Evolutionary conservation across 176 grass and related monocot genomes (phyloP).

Genomic region (Ananas comosus): DNA sequence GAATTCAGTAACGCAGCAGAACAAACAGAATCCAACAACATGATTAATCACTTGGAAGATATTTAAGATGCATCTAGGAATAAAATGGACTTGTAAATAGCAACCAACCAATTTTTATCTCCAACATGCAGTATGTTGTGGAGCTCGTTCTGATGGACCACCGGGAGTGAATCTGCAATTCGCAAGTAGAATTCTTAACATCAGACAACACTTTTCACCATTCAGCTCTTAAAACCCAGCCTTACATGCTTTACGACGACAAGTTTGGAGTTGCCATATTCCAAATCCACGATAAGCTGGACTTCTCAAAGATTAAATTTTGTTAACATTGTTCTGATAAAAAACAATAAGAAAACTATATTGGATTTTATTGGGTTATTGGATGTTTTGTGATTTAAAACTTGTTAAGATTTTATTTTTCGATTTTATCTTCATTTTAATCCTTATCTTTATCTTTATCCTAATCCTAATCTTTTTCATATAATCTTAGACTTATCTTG

Average conservation of each 20-base stretch:
- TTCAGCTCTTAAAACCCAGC: conserved; percentile 8
- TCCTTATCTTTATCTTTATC: too few species aligned
- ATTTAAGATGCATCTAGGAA: neutral
- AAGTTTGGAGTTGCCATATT: neutral
- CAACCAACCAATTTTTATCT: conserved; percentile 83
- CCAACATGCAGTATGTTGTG: conserved; percentile 46
- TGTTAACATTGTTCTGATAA: neutral
- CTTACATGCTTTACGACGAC: neutral
- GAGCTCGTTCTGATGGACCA: conserved; percentile 68
- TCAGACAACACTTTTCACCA: neutral
- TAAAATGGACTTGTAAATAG: conserved; percentile 4
- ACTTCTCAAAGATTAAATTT: neutral
- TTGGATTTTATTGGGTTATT: too few species aligned
- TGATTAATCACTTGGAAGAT: neutral
- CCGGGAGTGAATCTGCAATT: conserved; percentile 74
- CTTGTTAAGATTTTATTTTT: too few species aligned
- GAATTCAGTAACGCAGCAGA: conserved; percentile 14
- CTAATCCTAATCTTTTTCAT: too few species aligned
- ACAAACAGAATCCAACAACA: neutral
- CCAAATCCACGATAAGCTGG: neutral
- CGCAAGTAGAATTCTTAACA: conserved; percentile 18
- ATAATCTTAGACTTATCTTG: too few species aligned
- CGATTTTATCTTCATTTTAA: too few species aligned
- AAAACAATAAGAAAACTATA: neutral
- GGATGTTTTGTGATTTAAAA: too few species aligned